Evolutionary conservation across 2,329 filamentous ascomycete species (phyloP).

Genomic region (Acephala macrosclerotiorum): DNA sequence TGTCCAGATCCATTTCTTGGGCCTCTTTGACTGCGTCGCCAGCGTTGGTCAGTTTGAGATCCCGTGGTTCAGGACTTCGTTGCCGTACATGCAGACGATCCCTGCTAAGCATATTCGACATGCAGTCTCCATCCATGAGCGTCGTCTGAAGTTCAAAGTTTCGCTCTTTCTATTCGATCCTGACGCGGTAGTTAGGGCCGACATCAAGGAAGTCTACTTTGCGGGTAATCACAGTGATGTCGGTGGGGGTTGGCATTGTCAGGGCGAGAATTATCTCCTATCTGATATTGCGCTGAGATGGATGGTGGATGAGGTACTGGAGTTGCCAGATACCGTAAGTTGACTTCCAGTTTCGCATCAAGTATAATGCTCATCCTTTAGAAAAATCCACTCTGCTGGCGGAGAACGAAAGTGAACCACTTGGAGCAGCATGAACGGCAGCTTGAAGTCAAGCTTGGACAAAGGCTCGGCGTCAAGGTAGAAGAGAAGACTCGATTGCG

Average conservation of each 20-base stretch:
- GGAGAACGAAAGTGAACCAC: too few relatives aligned
- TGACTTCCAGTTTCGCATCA: too few relatives aligned
- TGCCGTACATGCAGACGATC: constrained; percentile 3
- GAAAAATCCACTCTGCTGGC: too few relatives aligned
- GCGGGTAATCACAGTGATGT: constrained; percentile 20
- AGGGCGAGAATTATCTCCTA: not conserved
- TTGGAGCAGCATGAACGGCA: too few relatives aligned
- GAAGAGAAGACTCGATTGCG: too few relatives aligned
- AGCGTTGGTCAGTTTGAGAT: constrained; percentile 19
- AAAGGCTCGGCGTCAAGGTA: too few relatives aligned
- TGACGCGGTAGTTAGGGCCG: not conserved
- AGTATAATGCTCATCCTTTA: not conserved
- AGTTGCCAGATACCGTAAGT: constrained; percentile 11
- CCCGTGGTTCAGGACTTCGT: constrained; percentile 4
- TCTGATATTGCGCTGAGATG: constrained; percentile 16
- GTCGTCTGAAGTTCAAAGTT: constrained; percentile 17
- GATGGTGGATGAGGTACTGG: constrained; percentile 10
- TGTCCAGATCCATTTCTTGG: constrained; percentile 17
- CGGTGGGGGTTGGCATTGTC: constrained; percentile 17
- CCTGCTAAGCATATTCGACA: constrained; percentile 19
- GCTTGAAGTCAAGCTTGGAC: too few relatives aligned
- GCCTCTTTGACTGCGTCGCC: constrained; percentile 21
- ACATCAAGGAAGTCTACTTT: constrained; percentile 22
- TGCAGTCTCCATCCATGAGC: constrained; percentile 19
- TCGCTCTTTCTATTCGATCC: constrained; percentile 16